These are phyloP conservation scores for Ambrosia hybrid DNA, from an alignment of 140 eudicot species.

Conservation along the genomic window DNA sequence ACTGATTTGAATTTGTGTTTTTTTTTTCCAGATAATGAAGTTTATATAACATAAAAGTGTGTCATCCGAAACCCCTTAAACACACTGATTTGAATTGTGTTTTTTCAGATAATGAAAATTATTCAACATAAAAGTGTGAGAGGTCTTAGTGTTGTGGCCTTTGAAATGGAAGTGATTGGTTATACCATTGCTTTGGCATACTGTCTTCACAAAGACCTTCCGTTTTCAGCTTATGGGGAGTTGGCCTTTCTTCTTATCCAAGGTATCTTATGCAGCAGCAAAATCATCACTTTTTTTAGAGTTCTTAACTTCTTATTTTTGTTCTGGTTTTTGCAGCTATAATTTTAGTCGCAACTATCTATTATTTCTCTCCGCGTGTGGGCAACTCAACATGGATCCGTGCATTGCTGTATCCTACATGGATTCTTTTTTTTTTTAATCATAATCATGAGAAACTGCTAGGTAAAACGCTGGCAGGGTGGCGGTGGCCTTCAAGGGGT, in stretches of 20 bases:
- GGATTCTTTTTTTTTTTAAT: neutral
- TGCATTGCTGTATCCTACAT: slow-evolving; percentile 77
- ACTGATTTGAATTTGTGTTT: too few relatives aligned
- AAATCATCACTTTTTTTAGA: neutral
- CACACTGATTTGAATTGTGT: neutral
- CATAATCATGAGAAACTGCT: too few relatives aligned
- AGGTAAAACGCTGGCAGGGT: too few relatives aligned
- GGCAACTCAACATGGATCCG: slow-evolving; percentile 79
- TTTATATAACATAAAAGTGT: too few relatives aligned
- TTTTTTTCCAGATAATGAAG: too few relatives aligned
- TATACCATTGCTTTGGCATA: slow-evolving; percentile 95
- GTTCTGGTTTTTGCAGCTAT: slow-evolving; percentile 55
- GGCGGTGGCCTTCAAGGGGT: too few relatives aligned
- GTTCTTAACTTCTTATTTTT: neutral
- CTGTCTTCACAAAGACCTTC: slow-evolving; percentile 96
- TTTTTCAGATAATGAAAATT: slow-evolving; percentile 72
- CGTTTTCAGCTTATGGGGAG: slow-evolving; percentile 97
- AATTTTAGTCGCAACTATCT: slow-evolving; percentile 72
- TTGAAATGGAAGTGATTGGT: slow-evolving; percentile 97
- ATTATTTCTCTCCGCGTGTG: slow-evolving; percentile 83
- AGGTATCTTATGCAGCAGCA: slow-evolving; percentile 48
- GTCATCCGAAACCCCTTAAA: neutral
- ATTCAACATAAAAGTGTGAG: slow-evolving; percentile 74
- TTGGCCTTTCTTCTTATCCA: slow-evolving; percentile 83
- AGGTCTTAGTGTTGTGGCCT: slow-evolving; percentile 84